Evolutionary conservation across 768 basidiomycete species (phyloP).

Genomic region (Pleurotus tuber-regium): DNA sequence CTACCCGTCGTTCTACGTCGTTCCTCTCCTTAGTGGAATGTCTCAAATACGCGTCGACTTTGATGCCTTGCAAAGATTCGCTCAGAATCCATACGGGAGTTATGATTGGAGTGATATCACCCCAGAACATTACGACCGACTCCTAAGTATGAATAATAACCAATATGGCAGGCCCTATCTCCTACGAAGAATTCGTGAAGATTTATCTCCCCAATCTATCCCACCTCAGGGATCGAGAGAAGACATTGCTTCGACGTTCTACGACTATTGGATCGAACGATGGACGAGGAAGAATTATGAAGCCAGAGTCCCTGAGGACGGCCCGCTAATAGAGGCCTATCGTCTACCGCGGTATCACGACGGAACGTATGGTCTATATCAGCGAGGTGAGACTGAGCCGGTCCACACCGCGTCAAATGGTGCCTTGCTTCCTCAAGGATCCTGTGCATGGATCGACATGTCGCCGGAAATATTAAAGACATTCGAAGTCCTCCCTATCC

Average conservation of each 20-base stretch:
- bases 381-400: neutral
- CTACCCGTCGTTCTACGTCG: constrained; percentile 59
- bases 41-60: constrained; percentile 53
- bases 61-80: constrained; percentile 45
- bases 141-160: constrained; percentile 54
- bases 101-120: constrained; percentile 54
- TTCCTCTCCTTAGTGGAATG: constrained; percentile 51
- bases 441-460: constrained; percentile 56
- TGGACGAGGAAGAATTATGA: constrained; percentile 49
- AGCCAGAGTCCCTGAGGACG: constrained; percentile 48
- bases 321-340: constrained; percentile 60
- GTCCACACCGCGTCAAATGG: constrained; percentile 21
- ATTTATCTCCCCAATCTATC: constrained; percentile 62
- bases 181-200: constrained; percentile 56
- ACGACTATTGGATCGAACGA: constrained; percentile 54
- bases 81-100: constrained; percentile 47
- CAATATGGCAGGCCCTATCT: constrained; percentile 54
- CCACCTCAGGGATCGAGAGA: constrained; percentile 54
- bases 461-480: constrained; percentile 46
- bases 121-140: constrained; percentile 45
- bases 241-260: constrained; percentile 45
- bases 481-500: constrained; percentile 59
- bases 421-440: constrained; percentile 37
- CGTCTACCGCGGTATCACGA: constrained; percentile 39
- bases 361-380: constrained; percentile 34